Evolutionary conservation across 805 yeast genomes (phyloP), one percentile per base, ranked within the genome.

Genomic region (Ogataea pilisensis): DNA sequence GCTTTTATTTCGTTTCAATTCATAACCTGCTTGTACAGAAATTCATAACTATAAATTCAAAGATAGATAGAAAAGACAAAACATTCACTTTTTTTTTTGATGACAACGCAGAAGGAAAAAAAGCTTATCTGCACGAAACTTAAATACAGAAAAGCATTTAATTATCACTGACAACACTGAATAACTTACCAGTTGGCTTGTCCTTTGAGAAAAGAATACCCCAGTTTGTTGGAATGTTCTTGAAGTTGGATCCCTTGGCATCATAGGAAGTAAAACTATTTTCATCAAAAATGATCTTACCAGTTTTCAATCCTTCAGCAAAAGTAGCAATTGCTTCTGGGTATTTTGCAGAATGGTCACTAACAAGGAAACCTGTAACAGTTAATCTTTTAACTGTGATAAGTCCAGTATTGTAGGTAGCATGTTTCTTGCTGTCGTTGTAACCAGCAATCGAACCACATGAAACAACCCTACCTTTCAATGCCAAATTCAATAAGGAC

Each of bases 391-490:
- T 75, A 31, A 68, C 62, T 46, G 78, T 68, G 30, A 80, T 69
- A 36, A 60, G 47, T 12, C 58, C 44, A 65, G 75, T 75, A 38
- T 61, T 65, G 27, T 59, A 58, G 50, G 76, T 66, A 1, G 54
- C 61, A 17, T 58, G 51, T 38, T 65, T 63, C 8, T 53, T 52
- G 11, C 50, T 43, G 45, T 72, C 72, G 53, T 78, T 75, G 58
- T 79, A 80, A 37, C 76, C 75, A 25, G 84, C 61, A 45, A 81
- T 77, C 12, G 80, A 69, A 46, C 87, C 87, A 62, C 84, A 78
- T n/a, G 78, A 80, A 40, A 78, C 55, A 31, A 82, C 61, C 27
- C 57, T 62, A 32, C 77, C 80, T 30, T 54, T 57, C 7, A 55
- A 57, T 46, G 66, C 74, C 42, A 69, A 53, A 44, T 59, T 53